These are phyloP conservation scores for Wickerhamiella slavikovae DNA, from an alignment of 805 yeast species.

Conservation along the genomic window DNA sequence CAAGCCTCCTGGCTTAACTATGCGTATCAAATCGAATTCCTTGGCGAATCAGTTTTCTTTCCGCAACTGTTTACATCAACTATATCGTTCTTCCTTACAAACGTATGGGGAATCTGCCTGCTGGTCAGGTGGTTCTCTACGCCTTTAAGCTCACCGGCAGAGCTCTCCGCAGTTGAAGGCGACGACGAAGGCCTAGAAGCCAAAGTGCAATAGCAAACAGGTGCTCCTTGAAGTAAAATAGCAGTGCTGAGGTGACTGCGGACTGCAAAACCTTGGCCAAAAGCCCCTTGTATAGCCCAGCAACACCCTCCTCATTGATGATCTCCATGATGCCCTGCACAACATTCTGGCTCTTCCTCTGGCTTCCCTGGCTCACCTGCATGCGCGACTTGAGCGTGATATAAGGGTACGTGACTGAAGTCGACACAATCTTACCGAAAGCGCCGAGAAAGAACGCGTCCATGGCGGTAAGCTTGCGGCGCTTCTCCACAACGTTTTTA, in stretches of 20 bases:
- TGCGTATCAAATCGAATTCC: constrained; percentile 66
- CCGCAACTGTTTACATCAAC: constrained; percentile 38
- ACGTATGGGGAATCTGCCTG: constrained; percentile 37
- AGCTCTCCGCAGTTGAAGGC: constrained; percentile 1
- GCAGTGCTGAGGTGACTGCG: constrained; percentile 71
- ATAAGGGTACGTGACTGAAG: constrained; percentile 76
- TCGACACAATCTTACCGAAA: constrained; percentile 74
- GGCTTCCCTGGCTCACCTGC: constrained; percentile 38
- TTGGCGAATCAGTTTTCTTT: constrained; percentile 45
- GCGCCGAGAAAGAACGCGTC: constrained; percentile 83
- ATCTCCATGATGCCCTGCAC: constrained; percentile 30
- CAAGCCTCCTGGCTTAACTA: constrained; percentile 64
- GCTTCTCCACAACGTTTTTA: constrained; percentile 40
- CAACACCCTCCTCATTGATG: constrained; percentile 46
- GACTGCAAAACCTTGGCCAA: constrained; percentile 63
- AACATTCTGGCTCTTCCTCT: constrained; percentile 9
- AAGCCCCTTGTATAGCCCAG: constrained; percentile 66
- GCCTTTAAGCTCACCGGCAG: too few species aligned
- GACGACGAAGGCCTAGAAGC: constrained; percentile 26
- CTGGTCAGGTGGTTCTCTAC: constrained; percentile 29
- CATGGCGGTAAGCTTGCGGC: constrained; percentile 34
- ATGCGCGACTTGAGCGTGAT: constrained; percentile 72
- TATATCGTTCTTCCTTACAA: constrained; percentile 35
- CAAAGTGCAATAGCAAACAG: constrained; percentile 38
- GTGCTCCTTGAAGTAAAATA: constrained; percentile 81